Percentiles rank a stretch among this genome's conserved stretches.
Conservation (phyloP, 768 basidiomycete genomes). For the Collybiopsis luxurians region DNA sequence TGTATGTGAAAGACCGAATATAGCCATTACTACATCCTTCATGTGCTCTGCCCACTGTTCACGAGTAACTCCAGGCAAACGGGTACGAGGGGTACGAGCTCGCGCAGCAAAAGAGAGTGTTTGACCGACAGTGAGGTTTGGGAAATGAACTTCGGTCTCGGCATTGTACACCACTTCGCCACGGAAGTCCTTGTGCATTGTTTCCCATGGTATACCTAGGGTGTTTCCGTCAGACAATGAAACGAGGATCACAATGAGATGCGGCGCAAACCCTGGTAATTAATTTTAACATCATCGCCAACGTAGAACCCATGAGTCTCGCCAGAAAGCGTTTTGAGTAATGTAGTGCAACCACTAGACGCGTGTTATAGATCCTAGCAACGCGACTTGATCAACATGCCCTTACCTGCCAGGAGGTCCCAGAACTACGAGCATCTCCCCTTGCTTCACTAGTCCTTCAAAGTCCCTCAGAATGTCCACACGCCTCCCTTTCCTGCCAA, state of each 20-base stretch:
- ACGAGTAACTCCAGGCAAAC: slow-evolving; percentile 28
- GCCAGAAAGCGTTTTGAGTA: slow-evolving; percentile 50
- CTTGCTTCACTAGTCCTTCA: slow-evolving; percentile 43
- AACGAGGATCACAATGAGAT: background rate
- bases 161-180: slow-evolving; percentile 45
- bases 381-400: background rate
- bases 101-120: slow-evolving; percentile 52
- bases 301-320: slow-evolving; percentile 25
- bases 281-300: slow-evolving; percentile 12
- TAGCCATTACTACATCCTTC: slow-evolving; percentile 43
- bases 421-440: slow-evolving; percentile 51
- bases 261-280: slow-evolving; percentile 3
- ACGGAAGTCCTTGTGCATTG: slow-evolving; percentile 43
- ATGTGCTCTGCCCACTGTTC: slow-evolving; percentile 33
- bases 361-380: background rate
- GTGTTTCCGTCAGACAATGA: background rate
- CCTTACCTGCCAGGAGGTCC: slow-evolving; percentile 34
- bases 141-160: slow-evolving; percentile 47
- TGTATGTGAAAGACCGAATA: slow-evolving; percentile 61
- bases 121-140: slow-evolving; percentile 46
- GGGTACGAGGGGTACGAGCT: slow-evolving; percentile 40
- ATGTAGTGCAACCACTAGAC: slow-evolving; percentile 36
- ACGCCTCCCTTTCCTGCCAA: slow-evolving; percentile 20
- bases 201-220: slow-evolving; percentile 37
- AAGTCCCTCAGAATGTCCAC: slow-evolving; percentile 42